Evolutionary conservation across 2,329 filamentous ascomycete species (phyloP).

Genomic region (Hymenoscyphus albidus): DNA sequence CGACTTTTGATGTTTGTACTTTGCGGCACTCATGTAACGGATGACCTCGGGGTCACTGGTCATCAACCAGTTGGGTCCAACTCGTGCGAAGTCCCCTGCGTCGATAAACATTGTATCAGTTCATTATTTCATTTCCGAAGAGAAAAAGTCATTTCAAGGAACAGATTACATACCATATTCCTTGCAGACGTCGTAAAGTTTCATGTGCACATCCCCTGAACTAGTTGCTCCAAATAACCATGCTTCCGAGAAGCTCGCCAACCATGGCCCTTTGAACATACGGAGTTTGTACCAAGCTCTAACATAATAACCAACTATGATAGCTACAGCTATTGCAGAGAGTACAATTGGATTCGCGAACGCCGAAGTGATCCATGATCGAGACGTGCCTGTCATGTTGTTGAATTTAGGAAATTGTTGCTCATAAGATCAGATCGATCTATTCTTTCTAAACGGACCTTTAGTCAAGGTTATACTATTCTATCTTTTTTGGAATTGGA

Average conservation of each 20-base stretch:
- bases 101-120: background rate
- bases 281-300: constrained; percentile 1
- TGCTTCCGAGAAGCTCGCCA: background rate
- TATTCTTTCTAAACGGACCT: background rate
- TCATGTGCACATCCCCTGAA: background rate
- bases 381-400: background rate
- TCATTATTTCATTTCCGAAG: no score
- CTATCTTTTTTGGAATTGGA: background rate
- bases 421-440: background rate
- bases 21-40: background rate
- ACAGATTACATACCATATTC: background rate
- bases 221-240: background rate
- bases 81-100: background rate
- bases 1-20: background rate
- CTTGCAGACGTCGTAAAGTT: background rate
- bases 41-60: constrained; percentile 2
- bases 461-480: background rate
- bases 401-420: background rate
- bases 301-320: constrained; percentile 1
- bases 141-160: background rate
- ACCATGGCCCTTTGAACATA: constrained; percentile 1
- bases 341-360: background rate
- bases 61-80: constrained; percentile 1
- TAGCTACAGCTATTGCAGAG: background rate
- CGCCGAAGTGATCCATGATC: background rate